phyloP scores from a whole-genome alignment of 2,329 filamentous ascomycete genomes.

The Fusarium sp. region DNA sequence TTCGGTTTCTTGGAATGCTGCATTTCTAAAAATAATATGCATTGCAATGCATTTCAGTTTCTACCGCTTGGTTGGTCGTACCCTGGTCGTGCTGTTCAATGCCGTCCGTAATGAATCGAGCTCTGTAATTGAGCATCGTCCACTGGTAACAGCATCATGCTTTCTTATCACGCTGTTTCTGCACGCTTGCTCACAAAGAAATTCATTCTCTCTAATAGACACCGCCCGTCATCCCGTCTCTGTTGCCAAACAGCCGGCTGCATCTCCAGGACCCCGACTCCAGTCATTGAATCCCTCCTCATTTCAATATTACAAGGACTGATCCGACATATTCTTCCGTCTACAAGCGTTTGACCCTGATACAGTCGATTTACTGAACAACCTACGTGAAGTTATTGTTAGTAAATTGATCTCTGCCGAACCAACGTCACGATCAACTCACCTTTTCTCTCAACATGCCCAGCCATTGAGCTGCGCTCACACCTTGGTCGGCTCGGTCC shows the following conservation, averaged over 20 bases:
- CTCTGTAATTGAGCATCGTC: conserved; percentile 3
- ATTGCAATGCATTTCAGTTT: conserved; percentile 19
- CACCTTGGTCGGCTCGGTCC: conserved; percentile 92
- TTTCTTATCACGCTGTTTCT: conserved; percentile 14
- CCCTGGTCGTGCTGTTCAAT: conserved; percentile 13
- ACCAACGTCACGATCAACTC: conserved; percentile 39
- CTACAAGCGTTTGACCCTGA: conserved; percentile 35
- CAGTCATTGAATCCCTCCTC: conserved; percentile 42
- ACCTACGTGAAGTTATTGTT: conserved; percentile 47
- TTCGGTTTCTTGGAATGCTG: conserved; percentile 21
- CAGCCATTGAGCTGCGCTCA: conserved; percentile 95
- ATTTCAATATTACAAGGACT: conserved; percentile 45
- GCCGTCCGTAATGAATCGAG: neutral
- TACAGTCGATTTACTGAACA: conserved; percentile 52
- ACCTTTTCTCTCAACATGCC: conserved; percentile 96
- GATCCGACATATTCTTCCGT: conserved; percentile 35
- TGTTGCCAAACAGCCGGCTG: conserved; percentile 38
- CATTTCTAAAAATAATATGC: conserved; percentile 42
- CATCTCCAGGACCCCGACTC: conserved; percentile 45
- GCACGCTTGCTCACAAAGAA: conserved; percentile 28
- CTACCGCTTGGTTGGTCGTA: conserved; percentile 6
- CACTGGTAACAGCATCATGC: conserved; percentile 7
- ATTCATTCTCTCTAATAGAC: conserved; percentile 49
- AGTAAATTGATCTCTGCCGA: conserved; percentile 19
- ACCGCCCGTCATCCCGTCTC: conserved; percentile 40